phyloP scores from a whole-genome alignment of 768 basidiomycete species.

The Leucosporidium creatinivorum region DNA sequence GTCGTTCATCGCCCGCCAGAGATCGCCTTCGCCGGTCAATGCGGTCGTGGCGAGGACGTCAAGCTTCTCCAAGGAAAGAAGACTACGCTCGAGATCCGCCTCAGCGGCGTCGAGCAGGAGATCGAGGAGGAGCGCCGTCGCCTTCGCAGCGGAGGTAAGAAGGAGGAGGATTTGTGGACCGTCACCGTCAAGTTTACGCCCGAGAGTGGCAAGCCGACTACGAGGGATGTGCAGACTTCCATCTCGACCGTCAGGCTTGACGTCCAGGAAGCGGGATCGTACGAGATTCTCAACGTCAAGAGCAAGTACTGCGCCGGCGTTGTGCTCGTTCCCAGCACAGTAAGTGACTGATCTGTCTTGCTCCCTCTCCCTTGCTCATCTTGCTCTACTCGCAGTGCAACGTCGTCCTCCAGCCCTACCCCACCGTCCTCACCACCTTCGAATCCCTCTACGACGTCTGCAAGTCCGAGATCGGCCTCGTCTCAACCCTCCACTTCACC shows the following conservation, averaged over 20 bases:
- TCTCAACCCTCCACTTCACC: conserved; percentile 23
- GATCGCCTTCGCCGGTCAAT: conserved; percentile 21
- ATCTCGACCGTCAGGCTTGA: conserved; percentile 1
- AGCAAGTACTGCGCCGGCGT: conserved; percentile 18
- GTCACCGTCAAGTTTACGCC: conserved; percentile 15
- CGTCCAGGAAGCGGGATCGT: conserved; percentile 17
- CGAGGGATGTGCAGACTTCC: conserved; percentile 2
- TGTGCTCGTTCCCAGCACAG: conserved; percentile 18
- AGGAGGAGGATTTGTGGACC: background rate
- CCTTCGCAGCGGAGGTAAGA: background rate
- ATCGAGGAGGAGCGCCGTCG: background rate
- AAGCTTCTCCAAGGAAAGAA: conserved; percentile 6
- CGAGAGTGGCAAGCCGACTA: conserved; percentile 2
- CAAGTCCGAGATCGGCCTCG: conserved; percentile 20
- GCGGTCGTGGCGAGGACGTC: conserved; percentile 18
- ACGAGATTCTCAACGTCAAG: conserved; percentile 22
- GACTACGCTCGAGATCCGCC: conserved; percentile 3
- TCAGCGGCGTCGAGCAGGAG: conserved; percentile 9
- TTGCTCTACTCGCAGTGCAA: background rate
- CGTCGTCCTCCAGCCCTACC: conserved; percentile 23
- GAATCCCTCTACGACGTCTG: conserved; percentile 24
- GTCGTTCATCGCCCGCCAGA: conserved; percentile 21
- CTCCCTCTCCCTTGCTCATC: background rate
- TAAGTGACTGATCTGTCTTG: background rate
- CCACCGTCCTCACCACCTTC: conserved; percentile 25